Conservation (phyloP, 2,329 filamentous ascomycete species). For the Trichoderma hamatum region DNA sequence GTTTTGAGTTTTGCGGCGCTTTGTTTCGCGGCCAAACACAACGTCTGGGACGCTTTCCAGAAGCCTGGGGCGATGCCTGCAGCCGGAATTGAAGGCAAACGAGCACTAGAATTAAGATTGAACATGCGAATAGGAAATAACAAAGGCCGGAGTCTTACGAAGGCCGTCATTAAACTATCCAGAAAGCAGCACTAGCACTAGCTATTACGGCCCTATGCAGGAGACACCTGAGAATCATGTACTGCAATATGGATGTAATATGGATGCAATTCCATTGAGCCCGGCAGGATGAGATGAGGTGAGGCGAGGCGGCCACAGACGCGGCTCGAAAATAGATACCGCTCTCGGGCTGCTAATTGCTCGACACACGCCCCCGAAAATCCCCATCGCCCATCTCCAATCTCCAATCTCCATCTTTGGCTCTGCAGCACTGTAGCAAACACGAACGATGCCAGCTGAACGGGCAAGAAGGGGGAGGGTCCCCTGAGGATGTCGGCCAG, state of each 20-base stretch:
- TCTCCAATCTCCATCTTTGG: background rate
- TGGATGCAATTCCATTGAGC: background rate
- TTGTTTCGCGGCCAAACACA: background rate
- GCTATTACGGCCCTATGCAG: background rate
- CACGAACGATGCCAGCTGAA: background rate
- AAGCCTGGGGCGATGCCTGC: background rate
- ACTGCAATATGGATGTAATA: no score
- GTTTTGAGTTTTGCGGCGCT: background rate
- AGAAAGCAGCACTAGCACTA: background rate
- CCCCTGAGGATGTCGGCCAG: slow-evolving; percentile 1
- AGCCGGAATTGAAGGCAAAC: no score
- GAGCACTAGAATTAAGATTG: background rate
- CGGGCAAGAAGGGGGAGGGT: background rate
- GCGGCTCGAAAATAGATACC: slow-evolving; percentile 21
- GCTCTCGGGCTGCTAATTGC: background rate
- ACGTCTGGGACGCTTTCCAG: background rate
- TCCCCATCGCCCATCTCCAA: background rate
- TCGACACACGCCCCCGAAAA: background rate
- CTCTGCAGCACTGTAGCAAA: background rate
- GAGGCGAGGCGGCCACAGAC: background rate
- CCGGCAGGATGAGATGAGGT: background rate
- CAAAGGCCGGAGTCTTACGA: background rate
- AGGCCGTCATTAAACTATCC: background rate
- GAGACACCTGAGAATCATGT: background rate
- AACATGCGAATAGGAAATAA: background rate